Base-by-base conservation (phyloP, 345 rosid species). In the Hypericum perforatum region DNA sequence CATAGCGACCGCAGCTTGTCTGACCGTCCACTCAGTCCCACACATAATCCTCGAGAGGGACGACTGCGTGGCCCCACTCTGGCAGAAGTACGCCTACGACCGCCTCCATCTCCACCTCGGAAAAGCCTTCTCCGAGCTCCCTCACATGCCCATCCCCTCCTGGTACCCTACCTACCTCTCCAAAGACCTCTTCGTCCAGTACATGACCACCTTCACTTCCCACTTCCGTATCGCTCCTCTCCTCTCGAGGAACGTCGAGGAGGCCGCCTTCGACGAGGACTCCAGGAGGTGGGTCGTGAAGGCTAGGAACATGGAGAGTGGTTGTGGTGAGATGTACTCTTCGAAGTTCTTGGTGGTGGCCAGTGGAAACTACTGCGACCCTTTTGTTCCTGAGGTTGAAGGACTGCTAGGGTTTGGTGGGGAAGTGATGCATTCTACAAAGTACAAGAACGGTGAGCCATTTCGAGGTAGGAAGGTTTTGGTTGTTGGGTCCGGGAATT, bases 401-500 rank as follows among this genome's bases (percentile, higher is more conserved):
- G 49, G 49, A 2, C 8, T 45, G 16, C 8, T 12, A 46, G 49
- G 16, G 49, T 46, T 46, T 46, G 16, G 6, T 12, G 49, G 49
- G 1, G 29, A 11, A 9, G 9, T 13, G 7, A 13, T 46, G 14
- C 49, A 46, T 13, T 46, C 49, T 7, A 46, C 8, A 5, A 8
- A 13, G 13, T 46, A 46, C 16, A 11, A 13, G 7, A 46, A 46
- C 7, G 49, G 49, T n/a, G 15, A n/a, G 49, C 3, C 16, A 0
- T 46, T 46, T 13, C 0, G 8, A 29, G 49, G 49, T 16, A 46
- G 7, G 22, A 29, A n/a, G 8, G 49, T 46, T 3, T 12, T 46
- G 22, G 49, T 46, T 5, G 49, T 46, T 8, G 49, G 16, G 11
- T 46, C 22, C 15, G 49, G 49, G 16, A 46, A 46, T 46, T 46